Evolutionary conservation across 805 yeast genomes (phyloP).

Genomic region (Isabelozyma heimii): DNA sequence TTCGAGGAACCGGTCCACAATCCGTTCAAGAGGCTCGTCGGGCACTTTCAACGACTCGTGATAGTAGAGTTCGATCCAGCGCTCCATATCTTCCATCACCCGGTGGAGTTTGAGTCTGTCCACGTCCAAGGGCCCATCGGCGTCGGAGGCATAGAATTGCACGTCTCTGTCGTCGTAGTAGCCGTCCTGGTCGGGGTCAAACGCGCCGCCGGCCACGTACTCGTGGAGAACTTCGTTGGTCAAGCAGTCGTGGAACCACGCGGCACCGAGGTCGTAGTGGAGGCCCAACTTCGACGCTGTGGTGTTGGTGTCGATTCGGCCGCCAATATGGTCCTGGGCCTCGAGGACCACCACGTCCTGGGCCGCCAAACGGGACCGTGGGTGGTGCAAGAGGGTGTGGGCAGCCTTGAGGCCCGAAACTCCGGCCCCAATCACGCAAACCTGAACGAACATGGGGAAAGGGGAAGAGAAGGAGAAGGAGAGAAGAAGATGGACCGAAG

Average conservation of each 20-base stretch:
- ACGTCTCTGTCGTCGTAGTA: constrained; percentile 48
- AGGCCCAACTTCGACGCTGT: constrained; percentile 29
- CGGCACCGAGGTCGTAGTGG: constrained; percentile 78
- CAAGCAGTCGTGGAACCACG: constrained; percentile 87
- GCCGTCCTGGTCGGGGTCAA: constrained; percentile 25
- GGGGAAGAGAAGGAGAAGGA: not conserved
- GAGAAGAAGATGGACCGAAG: too few species aligned
- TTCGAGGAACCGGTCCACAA: constrained; percentile 45
- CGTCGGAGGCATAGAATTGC: constrained; percentile 21
- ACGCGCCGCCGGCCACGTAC: constrained; percentile 9
- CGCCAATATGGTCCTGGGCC: constrained; percentile 68
- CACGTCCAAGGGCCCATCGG: constrained; percentile 31
- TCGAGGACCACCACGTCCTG: constrained; percentile 58
- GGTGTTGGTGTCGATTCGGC: constrained; percentile 53
- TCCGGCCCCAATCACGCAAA: constrained; percentile 76
- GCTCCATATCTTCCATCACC: constrained; percentile 55
- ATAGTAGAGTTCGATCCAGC: constrained; percentile 55
- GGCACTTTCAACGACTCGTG: constrained; percentile 44
- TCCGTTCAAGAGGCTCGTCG: constrained; percentile 54
- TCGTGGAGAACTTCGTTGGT: constrained; percentile 56
- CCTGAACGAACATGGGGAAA: constrained; percentile 18
- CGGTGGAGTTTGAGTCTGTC: constrained; percentile 22
- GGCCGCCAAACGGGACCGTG: constrained; percentile 12
- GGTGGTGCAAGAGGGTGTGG: constrained; percentile 15
- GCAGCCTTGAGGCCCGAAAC: constrained; percentile 78